These are phyloP conservation scores for Purpureocillium takamizusanense DNA, from an alignment of 2,329 filamentous ascomycete genomes.

Conservation along the genomic window DNA sequence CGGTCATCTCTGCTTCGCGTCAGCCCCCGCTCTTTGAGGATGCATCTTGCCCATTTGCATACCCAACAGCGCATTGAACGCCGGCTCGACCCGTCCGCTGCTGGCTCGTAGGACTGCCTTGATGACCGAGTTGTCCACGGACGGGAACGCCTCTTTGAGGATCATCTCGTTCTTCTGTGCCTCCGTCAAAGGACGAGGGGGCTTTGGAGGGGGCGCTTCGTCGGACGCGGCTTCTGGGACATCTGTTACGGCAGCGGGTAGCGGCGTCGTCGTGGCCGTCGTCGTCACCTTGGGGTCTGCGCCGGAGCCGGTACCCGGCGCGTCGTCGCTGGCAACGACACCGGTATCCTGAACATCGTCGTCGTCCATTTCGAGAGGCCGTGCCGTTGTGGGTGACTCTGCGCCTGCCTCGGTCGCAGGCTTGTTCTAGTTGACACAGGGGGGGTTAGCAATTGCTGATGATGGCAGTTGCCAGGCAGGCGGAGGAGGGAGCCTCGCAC, in stretches of 20 bases:
- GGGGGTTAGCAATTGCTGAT: no score
- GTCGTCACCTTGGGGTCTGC: slow-evolving; percentile 13
- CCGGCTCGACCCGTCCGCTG: slow-evolving; percentile 78
- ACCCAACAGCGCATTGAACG: slow-evolving; percentile 91
- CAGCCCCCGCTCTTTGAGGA: slow-evolving; percentile 6
- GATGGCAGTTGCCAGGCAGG: no score
- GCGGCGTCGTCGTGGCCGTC: slow-evolving; percentile 15
- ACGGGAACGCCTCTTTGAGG: slow-evolving; percentile 87
- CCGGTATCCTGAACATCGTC: slow-evolving; percentile 58
- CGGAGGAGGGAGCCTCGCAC: slow-evolving; percentile 13
- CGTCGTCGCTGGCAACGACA: slow-evolving; percentile 33
- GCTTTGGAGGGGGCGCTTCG: slow-evolving; percentile 61
- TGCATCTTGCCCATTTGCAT: slow-evolving; percentile 10
- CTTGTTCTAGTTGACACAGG: slow-evolving; percentile 29
- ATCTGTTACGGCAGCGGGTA: slow-evolving; percentile 18
- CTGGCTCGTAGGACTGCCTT: slow-evolving; percentile 85
- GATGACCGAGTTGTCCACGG: slow-evolving; percentile 69
- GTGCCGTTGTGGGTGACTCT: slow-evolving; percentile 58
- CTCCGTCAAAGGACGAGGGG: slow-evolving; percentile 72
- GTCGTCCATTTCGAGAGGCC: slow-evolving; percentile 60
- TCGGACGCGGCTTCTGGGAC: neutral
- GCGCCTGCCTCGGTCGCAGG: slow-evolving; percentile 32
- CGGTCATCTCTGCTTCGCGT: slow-evolving; percentile 58
- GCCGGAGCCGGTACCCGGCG: neutral
- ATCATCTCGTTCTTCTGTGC: slow-evolving; percentile 80